Evolutionary conservation across 2,329 filamentous ascomycete genomes (phyloP).

Genomic region (Tricladium varicosporioides): DNA sequence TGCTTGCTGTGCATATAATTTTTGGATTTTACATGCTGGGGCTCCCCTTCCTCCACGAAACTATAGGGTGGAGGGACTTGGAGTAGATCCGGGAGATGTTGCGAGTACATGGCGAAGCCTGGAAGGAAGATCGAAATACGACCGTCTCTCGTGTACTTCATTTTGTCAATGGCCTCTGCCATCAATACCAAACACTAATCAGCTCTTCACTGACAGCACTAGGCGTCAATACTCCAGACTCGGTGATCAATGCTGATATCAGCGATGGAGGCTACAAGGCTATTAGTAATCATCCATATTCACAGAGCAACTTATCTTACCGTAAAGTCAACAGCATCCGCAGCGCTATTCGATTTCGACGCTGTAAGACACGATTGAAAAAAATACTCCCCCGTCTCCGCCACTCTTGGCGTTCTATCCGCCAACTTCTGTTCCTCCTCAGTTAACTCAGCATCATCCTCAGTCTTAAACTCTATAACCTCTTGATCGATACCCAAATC

Average conservation of each 20-base stretch:
- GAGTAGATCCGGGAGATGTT: too few species aligned
- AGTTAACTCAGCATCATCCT: slow-evolving; percentile 46
- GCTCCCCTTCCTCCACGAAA: too few species aligned
- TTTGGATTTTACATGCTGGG: too few species aligned
- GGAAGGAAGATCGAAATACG: too few species aligned
- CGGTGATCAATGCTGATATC: slow-evolving; percentile 73
- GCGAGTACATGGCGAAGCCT: too few species aligned
- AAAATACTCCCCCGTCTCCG: slow-evolving; percentile 29
- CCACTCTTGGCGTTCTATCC: slow-evolving; percentile 19
- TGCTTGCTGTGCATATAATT: too few species aligned
- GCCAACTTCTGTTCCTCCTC: slow-evolving; percentile 25
- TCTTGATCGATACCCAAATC: slow-evolving; percentile 79
- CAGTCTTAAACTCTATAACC: slow-evolving; percentile 69
- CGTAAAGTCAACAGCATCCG: slow-evolving; percentile 67
- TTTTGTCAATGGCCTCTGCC: not conserved
- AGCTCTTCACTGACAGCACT: slow-evolving; percentile 69
- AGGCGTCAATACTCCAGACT: slow-evolving; percentile 69
- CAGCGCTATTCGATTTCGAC: slow-evolving; percentile 33
- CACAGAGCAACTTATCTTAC: slow-evolving; percentile 40
- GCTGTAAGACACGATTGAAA: slow-evolving; percentile 13
- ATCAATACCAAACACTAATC: slow-evolving; percentile 43
- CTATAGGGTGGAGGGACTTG: too few species aligned
- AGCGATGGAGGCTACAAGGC: slow-evolving; percentile 57
- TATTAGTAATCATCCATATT: slow-evolving; percentile 26
- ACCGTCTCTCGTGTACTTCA: not conserved